phyloP scores from a whole-genome alignment of 345 rosid genomes.

The Geranium brycei region DNA sequence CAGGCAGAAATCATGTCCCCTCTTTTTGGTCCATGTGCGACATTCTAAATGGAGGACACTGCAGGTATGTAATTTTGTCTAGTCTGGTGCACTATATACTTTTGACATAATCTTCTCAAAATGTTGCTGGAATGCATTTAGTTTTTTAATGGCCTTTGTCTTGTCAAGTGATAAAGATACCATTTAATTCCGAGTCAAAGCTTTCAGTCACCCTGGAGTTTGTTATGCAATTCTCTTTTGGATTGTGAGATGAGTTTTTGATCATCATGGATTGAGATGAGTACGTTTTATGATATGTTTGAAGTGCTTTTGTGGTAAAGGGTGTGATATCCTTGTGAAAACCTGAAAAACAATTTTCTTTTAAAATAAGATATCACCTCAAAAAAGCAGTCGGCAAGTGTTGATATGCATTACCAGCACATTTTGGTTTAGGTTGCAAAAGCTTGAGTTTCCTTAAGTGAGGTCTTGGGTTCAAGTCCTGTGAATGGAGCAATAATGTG shows the following conservation, averaged over 20 bases:
- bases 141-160: background rate
- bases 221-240: background rate
- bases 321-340: no score
- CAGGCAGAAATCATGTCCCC: conserved; percentile 25
- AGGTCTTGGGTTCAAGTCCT: conserved; percentile 3
- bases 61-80: conserved; percentile 37
- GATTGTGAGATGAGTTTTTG: background rate
- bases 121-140: background rate
- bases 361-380: no score
- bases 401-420: no score
- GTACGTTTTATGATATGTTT: no score
- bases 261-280: no score
- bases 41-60: conserved; percentile 53
- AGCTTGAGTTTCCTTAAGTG: conserved; percentile 1
- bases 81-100: no score
- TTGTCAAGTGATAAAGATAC: background rate
- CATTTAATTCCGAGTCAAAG: background rate
- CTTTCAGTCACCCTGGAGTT: background rate
- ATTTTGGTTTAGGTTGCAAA: no score
- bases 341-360: no score
- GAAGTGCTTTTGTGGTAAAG: no score
- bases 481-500: background rate
- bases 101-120: no score
- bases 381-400: no score
- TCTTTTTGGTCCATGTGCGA: conserved; percentile 77